A percentile compares a stretch with the other conserved stretches of the same genome.
Evolutionary conservation across 495 filamentous ascomycete species (phyloP).

Genomic region (Penicillium pancosmium): DNA sequence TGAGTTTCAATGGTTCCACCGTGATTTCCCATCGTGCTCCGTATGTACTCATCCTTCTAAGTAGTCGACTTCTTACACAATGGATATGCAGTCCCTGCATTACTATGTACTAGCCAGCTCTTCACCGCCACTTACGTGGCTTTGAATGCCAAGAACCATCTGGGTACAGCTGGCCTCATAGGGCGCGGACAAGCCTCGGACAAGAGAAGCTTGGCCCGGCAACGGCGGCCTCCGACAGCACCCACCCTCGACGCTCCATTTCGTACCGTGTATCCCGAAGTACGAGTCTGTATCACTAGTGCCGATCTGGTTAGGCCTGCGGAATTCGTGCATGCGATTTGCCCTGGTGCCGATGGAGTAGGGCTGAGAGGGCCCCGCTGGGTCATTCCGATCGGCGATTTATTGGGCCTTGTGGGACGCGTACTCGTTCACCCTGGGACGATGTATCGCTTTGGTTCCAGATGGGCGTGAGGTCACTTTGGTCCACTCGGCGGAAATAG

Average conservation of each 20-base stretch:
- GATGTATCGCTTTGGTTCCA: slow-evolving; percentile 6
- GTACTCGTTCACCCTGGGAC: slow-evolving; percentile 13
- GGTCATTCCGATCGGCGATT: slow-evolving; percentile 22
- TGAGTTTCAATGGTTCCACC: neutral
- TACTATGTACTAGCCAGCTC: neutral
- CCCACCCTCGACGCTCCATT: slow-evolving; percentile 3
- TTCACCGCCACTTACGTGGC: slow-evolving; percentile 28
- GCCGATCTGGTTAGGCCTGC: slow-evolving; percentile 2
- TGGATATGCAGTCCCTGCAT: neutral
- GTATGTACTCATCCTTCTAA: neutral
- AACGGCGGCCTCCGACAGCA: slow-evolving; percentile 7
- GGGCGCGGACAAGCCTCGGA: slow-evolving; percentile 35
- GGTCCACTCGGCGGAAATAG: neutral
- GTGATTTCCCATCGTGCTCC: neutral
- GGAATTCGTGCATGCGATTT: slow-evolving; percentile 11
- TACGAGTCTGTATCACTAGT: slow-evolving; percentile 7
- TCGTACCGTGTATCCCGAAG: slow-evolving; percentile 13
- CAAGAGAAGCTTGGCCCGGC: slow-evolving; percentile 37
- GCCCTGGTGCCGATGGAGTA: slow-evolving; percentile 19
- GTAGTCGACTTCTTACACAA: neutral
- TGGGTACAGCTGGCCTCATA: slow-evolving; percentile 14
- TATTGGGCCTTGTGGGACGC: slow-evolving; percentile 23
- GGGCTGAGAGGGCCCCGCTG: slow-evolving; percentile 24
- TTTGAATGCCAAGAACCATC: slow-evolving; percentile 13
- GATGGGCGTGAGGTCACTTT: neutral